phyloP scores from a whole-genome alignment of 805 yeast genomes.

The Kurtzmaniella fragi region DNA sequence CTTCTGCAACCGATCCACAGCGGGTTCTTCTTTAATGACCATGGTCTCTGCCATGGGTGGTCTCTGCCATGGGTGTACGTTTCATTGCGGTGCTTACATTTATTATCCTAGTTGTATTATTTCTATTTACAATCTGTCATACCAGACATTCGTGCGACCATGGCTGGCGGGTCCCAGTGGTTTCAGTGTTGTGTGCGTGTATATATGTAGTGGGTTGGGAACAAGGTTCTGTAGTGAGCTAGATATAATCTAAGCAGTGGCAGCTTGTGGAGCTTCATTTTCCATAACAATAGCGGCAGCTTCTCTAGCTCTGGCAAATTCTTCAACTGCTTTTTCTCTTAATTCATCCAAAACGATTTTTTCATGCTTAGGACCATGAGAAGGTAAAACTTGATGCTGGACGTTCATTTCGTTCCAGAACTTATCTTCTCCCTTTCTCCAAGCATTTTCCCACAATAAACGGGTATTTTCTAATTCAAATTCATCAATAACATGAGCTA shows the following conservation, averaged over 20 bases:
- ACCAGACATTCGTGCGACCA: not conserved
- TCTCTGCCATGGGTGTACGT: no score
- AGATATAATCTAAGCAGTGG: not conserved
- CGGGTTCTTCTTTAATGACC: no score
- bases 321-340: slow-evolving; percentile 34
- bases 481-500: slow-evolving; percentile 64
- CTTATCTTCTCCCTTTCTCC: slow-evolving; percentile 79
- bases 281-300: slow-evolving; percentile 3
- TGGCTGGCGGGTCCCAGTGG: not conserved
- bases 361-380: slow-evolving; percentile 61
- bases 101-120: not conserved
- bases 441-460: slow-evolving; percentile 77
- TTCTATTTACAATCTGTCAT: not conserved
- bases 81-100: no score
- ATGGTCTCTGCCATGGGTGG: no score
- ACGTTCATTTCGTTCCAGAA: slow-evolving; percentile 64
- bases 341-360: slow-evolving; percentile 60
- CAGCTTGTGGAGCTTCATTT: slow-evolving; percentile 2
- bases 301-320: slow-evolving; percentile 22
- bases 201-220: slow-evolving; percentile 5
- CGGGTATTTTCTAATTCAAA: slow-evolving; percentile 44
- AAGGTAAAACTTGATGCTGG: slow-evolving; percentile 55
- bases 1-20: no score
- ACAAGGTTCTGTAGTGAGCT: not conserved
- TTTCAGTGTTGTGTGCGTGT: not conserved